A percentile compares a stretch with the other conserved stretches of the same genome.
Evolutionary conservation across 2,329 filamentous ascomycete species (phyloP).

Genomic region (Ustulina deusta): DNA sequence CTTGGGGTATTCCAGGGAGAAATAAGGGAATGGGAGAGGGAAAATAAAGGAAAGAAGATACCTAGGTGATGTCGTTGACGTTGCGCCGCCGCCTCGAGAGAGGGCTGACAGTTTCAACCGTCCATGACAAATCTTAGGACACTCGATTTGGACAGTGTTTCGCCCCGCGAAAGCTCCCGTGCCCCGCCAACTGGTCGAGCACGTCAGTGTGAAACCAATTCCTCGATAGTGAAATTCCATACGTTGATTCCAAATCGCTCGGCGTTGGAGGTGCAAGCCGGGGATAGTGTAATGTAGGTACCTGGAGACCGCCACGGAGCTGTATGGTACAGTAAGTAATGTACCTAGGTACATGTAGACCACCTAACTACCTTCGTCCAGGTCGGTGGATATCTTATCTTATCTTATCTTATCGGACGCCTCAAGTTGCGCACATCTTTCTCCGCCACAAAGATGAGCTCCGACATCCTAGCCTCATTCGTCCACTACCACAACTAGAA

Average conservation of each 20-base stretch:
- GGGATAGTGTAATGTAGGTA: background rate
- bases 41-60: constrained; percentile 8
- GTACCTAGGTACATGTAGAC: background rate
- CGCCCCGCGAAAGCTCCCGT: constrained; percentile 25
- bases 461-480: constrained; percentile 16
- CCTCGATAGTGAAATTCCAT: constrained; percentile 13
- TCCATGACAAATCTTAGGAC: constrained; percentile 35
- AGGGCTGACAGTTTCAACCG: constrained; percentile 38
- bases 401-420: constrained; percentile 29
- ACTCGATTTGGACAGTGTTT: constrained; percentile 23
- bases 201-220: constrained; percentile 35
- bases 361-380: too few relatives aligned
- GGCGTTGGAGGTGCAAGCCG: constrained; percentile 1
- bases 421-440: constrained; percentile 25
- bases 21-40: background rate
- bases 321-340: background rate
- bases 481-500: constrained; percentile 4
- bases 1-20: background rate
- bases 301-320: background rate
- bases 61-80: constrained; percentile 10
- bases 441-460: constrained; percentile 25
- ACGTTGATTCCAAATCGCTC: constrained; percentile 35
- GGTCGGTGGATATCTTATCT: background rate
- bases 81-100: constrained; percentile 31
- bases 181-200: constrained; percentile 35